A percentile compares a stretch with the other conserved stretches of the same genome.
Conservation (phyloP, 305 asterid genomes). For the Plantago coronopus region DNA sequence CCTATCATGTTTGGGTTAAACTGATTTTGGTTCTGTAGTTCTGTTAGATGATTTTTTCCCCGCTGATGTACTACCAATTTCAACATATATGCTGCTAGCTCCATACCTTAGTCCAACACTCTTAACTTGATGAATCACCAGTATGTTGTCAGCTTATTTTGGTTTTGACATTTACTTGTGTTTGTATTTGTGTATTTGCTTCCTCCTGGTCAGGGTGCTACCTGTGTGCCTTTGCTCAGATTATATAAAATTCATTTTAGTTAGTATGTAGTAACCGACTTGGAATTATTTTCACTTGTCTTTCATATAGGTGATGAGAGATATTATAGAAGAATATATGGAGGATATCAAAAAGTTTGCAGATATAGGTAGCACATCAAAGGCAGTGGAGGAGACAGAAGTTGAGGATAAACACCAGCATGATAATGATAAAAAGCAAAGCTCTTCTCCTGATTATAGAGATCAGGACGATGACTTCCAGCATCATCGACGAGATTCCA, state of each 20-base stretch:
- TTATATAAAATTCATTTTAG: conserved; percentile 3
- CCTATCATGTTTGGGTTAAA: too few relatives aligned
- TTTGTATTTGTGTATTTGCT: neutral
- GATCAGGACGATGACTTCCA: conserved; percentile 28
- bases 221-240: conserved; percentile 2
- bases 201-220: conserved; percentile 7
- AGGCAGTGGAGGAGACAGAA: conserved; percentile 35
- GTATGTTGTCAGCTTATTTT: too few relatives aligned
- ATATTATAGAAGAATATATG: conserved; percentile 79
- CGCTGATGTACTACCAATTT: too few relatives aligned
- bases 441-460: conserved; percentile 29
- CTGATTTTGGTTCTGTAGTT: too few relatives aligned
- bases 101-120: too few relatives aligned
- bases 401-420: conserved; percentile 27
- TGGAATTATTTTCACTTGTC: conserved; percentile 21
- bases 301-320: conserved; percentile 62
- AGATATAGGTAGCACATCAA: conserved; percentile 35
- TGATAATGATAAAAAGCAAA: conserved; percentile 33
- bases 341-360: conserved; percentile 65
- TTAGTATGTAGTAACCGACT: neutral
- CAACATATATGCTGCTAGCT: too few relatives aligned
- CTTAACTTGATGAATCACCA: too few relatives aligned
- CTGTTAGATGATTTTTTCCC: too few relatives aligned
- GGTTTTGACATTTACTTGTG: too few relatives aligned
- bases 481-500: conserved; percentile 34